phyloP scores from a whole-genome alignment of 371 early-diverging fungal genomes.

The Vairimorpha necatrix region DNA sequence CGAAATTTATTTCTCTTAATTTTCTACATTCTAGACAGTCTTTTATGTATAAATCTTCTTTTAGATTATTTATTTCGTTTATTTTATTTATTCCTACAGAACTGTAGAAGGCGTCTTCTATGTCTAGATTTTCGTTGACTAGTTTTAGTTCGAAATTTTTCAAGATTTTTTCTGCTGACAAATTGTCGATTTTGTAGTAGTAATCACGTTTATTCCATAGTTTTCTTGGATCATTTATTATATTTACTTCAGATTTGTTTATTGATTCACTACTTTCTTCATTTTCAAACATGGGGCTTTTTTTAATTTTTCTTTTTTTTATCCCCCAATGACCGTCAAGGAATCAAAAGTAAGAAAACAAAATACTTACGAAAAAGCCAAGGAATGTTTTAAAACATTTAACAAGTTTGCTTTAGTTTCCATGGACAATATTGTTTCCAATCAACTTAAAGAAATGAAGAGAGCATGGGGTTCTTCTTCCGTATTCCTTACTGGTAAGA shows the following conservation, averaged over 20 bases:
- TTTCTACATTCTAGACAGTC: slow-evolving; percentile 9
- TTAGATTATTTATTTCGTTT: slow-evolving; percentile 8
- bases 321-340: slow-evolving; percentile 25
- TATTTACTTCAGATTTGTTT: not conserved
- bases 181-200: not conserved
- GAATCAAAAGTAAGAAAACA: slow-evolving; percentile 46
- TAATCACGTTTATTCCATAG: slow-evolving; percentile 1
- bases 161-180: not conserved
- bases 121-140: not conserved
- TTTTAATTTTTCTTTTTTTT: slow-evolving; percentile 31
- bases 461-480: slow-evolving; percentile 79
- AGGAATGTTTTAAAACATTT: slow-evolving; percentile 53
- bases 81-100: not conserved
- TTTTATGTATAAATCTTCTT: not conserved
- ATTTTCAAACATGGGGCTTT: no score
- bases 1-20: slow-evolving; percentile 6
- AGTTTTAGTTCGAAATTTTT: not conserved
- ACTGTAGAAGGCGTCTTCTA: slow-evolving; percentile 34
- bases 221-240: not conserved
- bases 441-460: slow-evolving; percentile 98
- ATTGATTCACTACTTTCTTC: not conserved
- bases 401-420: slow-evolving; percentile 81
- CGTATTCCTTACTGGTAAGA: slow-evolving; percentile 97
- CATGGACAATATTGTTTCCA: slow-evolving; percentile 97
- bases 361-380: slow-evolving; percentile 53